These are phyloP conservation scores for Leptosphaerulina australis DNA, from an alignment of 2,329 filamentous ascomycete genomes.

Conservation along the genomic window DNA sequence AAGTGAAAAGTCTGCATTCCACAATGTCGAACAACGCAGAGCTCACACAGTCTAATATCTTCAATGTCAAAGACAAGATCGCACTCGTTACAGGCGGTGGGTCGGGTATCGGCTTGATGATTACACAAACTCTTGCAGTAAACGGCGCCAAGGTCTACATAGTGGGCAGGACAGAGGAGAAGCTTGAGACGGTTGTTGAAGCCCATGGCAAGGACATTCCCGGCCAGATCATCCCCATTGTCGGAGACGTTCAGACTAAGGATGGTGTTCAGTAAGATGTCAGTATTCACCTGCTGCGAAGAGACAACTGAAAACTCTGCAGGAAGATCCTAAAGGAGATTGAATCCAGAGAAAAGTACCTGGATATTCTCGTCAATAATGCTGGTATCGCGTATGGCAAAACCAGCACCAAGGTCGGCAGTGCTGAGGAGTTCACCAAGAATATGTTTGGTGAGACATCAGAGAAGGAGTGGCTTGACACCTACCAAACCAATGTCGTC, in stretches of 20 bases:
- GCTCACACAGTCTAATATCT: constrained; percentile 41
- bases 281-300: too few relatives aligned
- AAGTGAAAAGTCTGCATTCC: constrained; percentile 23
- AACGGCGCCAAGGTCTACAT: constrained; percentile 58
- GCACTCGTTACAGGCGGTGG: constrained; percentile 54
- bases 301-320: too few relatives aligned
- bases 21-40: constrained; percentile 47
- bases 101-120: constrained; percentile 57
- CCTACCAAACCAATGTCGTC: constrained; percentile 56
- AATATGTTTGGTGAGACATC: constrained; percentile 54
- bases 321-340: constrained; percentile 52
- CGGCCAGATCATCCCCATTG: constrained; percentile 55
- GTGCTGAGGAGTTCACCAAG: constrained; percentile 52
- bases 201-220: constrained; percentile 52
- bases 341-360: constrained; percentile 51
- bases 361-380: constrained; percentile 57
- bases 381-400: constrained; percentile 53
- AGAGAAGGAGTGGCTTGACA: constrained; percentile 54
- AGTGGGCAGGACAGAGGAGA: constrained; percentile 55
- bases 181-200: constrained; percentile 55
- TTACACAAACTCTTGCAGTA: constrained; percentile 54
- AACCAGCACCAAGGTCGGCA: constrained; percentile 46
- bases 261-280: constrained; percentile 50
- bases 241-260: constrained; percentile 54
- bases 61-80: constrained; percentile 49